These are phyloP conservation scores for Mortierella alpina DNA, from an alignment of 192 early-diverging fungal genomes.

Conservation along the genomic window DNA sequence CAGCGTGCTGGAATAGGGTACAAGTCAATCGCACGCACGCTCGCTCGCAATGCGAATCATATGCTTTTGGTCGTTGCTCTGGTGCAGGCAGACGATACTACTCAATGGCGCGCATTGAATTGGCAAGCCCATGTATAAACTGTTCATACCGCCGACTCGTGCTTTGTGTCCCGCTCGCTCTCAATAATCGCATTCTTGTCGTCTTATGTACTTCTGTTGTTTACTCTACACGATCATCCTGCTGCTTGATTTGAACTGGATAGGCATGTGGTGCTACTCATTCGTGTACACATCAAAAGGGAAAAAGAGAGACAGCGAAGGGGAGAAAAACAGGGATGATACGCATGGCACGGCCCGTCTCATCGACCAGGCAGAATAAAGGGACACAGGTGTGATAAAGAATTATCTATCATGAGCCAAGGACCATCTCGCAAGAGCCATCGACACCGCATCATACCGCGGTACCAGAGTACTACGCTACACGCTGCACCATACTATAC, in stretches of 20 bases:
- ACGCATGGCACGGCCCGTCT: conserved; percentile 1
- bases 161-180: background rate
- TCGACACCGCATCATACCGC: no score
- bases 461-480: no score
- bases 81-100: no score
- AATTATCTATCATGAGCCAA: background rate
- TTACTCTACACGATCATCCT: no score
- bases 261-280: conserved; percentile 1
- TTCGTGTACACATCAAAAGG: background rate
- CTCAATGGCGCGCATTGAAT: no score
- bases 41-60: conserved; percentile 30
- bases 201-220: background rate
- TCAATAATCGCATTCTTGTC: background rate
- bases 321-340: background rate
- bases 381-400: background rate
- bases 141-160: background rate
- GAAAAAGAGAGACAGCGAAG: background rate
- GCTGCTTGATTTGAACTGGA: background rate
- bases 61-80: conserved; percentile 14
- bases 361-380: background rate
- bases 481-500: no score
- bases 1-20: background rate
- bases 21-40: background rate
- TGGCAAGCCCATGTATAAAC: no score
- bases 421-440: no score